These are phyloP conservation scores for Penicillium angulare DNA, from an alignment of 495 filamentous ascomycete genomes.

Conservation along the genomic window DNA sequence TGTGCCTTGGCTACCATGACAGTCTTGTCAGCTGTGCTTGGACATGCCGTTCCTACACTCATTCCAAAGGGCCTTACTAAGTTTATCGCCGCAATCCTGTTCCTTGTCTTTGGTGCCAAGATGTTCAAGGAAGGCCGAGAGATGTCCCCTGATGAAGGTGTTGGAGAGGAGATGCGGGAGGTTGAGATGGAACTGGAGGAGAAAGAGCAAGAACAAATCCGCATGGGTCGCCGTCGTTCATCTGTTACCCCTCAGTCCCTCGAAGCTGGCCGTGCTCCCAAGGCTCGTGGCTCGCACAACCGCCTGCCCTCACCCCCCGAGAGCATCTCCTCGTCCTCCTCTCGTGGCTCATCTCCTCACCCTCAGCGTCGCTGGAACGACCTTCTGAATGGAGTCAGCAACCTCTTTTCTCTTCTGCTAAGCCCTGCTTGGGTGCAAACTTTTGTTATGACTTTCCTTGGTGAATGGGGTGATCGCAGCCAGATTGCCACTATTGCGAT, in stretches of 20 bases:
- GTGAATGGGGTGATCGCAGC: conserved; percentile 96
- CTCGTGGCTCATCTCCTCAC: conserved; percentile 56
- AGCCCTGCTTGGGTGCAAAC: conserved; percentile 98
- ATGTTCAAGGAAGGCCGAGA: conserved; percentile 84
- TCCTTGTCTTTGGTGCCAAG: conserved; percentile 83
- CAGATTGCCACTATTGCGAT: conserved; percentile 99
- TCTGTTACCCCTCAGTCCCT: conserved; percentile 52
- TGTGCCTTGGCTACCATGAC: conserved; percentile 90
- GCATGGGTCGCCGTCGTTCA: conserved; percentile 51
- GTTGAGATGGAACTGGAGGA: conserved; percentile 94
- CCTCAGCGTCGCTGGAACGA: conserved; percentile 39
- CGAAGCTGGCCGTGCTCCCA: conserved; percentile 47
- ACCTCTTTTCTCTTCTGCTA: conserved; percentile 81
- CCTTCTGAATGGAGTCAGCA: conserved; percentile 65
- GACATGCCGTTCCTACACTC: conserved; percentile 87
- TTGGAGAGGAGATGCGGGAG: conserved; percentile 93
- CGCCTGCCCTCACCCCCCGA: conserved; percentile 55
- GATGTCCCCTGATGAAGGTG: conserved; percentile 85
- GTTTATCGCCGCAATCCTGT: conserved; percentile 78
- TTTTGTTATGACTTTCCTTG: conserved; percentile 97
- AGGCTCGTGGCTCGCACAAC: conserved; percentile 44
- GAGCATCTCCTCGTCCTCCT: conserved; percentile 54
- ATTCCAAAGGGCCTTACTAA: conserved; percentile 87
- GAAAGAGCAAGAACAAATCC: conserved; percentile 71
- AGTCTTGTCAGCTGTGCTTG: conserved; percentile 90